Evolutionary conservation across 345 rosid species (phyloP), one percentile per base, ranked within the genome.

Genomic region (Salix exigua): DNA sequence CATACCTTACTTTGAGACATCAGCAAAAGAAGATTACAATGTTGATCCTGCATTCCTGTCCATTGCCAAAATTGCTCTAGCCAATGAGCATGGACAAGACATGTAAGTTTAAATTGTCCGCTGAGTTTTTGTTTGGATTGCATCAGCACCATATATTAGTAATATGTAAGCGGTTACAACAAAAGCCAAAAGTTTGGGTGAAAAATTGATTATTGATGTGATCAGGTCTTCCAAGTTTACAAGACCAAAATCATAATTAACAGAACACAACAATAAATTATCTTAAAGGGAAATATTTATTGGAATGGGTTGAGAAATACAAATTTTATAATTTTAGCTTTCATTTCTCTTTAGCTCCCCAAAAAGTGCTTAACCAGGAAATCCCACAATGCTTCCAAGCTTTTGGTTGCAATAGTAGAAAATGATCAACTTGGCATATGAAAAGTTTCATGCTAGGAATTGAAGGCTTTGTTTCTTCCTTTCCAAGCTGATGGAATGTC

Each of bases 1-100:
- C 84, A 91, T 95, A 71, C 90, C 93, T 48, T 95, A 95, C 86
- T 91, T 86, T 76, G 99, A 95, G 88, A 95, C 97, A 72, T 95
- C 97, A 25, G 99, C 99, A 44, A 95, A 95, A 86, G 97, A 95
- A 82, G 97, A 93, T 86, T 79, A 84, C 88, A 93, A 95, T 79
- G 94, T 95, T 53, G 97, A 95, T 83, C 88, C 87, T 50, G 87
- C 97, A 3, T 95, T 95, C 84, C 79, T 90, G 74, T 85, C 86
- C 82, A 88, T 95, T 70, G 96, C 97, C 42, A 93, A 88, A 85
- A 83, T 90, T 86, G 96, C 99, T 75, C 77, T 95, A 50, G 92
- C 96, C 16, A 93, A 87, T 68, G 97, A 91, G 75, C 88, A 74
- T 40, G 97, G 89, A 66, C 99, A 93, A 64, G 97, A 93, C 90